These are phyloP conservation scores for Cardamine chenopodiifolia DNA, from an alignment of 345 rosid species.

Conservation along the genomic window DNA sequence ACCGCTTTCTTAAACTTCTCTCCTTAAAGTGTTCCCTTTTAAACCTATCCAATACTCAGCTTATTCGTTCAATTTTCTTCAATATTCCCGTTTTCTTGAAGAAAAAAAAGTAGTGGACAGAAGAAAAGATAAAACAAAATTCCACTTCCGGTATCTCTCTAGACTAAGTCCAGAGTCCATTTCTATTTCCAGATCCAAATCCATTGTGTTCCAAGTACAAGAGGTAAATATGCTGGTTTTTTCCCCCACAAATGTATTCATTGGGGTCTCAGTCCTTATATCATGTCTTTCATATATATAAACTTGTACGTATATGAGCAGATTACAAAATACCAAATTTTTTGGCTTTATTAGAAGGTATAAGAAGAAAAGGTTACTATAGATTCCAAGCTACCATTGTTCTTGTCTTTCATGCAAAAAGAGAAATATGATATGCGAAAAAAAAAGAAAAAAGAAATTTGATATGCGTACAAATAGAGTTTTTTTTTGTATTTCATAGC, in stretches of 20 bases:
- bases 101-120: too few relatives aligned
- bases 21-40: neutral
- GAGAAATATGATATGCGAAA: too few relatives aligned
- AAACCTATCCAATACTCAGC: constrained; percentile 21
- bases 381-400: constrained; percentile 26
- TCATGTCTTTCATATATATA: neutral
- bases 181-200: neutral
- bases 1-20: too few relatives aligned
- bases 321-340: too few relatives aligned
- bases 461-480: too few relatives aligned
- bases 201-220: neutral
- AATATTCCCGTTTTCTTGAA: too few relatives aligned
- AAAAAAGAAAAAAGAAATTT: too few relatives aligned
- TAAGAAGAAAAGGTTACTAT: neutral
- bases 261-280: neutral
- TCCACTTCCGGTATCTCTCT: too few relatives aligned
- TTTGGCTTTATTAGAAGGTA: neutral
- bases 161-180: too few relatives aligned
- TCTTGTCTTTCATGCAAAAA: neutral
- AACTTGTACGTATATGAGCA: too few relatives aligned
- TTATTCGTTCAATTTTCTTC: neutral
- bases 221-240: constrained; percentile 18
- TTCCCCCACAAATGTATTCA: neutral
- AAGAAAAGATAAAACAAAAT: too few relatives aligned
- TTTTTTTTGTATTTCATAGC: too few relatives aligned